Conservation (phyloP, 371 early-diverging fungal species). For the Mortierella sp. region DNA sequence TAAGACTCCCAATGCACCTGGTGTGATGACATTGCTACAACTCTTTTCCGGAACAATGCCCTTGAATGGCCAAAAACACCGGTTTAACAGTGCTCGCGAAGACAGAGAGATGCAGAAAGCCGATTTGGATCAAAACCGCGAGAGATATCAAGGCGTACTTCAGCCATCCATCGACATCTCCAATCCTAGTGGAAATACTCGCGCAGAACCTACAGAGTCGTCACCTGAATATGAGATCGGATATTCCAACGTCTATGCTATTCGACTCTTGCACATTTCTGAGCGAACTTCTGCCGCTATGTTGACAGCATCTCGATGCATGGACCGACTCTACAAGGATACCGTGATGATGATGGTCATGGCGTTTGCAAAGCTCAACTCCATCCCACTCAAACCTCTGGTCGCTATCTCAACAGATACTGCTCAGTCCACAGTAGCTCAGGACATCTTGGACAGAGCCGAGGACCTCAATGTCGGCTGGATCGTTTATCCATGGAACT, state of each 20-base stretch:
- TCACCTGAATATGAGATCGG: conserved; percentile 25
- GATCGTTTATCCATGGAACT: conserved; percentile 54
- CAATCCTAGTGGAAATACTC: conserved; percentile 25
- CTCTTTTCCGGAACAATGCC: conserved; percentile 38
- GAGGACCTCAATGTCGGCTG: conserved; percentile 41
- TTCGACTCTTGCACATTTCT: conserved; percentile 44
- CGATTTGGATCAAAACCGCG: neutral
- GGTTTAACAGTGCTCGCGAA: neutral
- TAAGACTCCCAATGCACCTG: conserved; percentile 49
- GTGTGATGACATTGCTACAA: conserved; percentile 51
- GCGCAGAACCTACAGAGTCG: neutral
- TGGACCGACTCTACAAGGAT: conserved; percentile 55
- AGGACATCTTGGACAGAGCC: conserved; percentile 46
- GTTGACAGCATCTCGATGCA: conserved; percentile 54
- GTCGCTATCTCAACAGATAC: conserved; percentile 41
- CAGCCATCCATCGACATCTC: conserved; percentile 54
- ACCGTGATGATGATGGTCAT: conserved; percentile 58
- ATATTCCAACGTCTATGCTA: conserved; percentile 40
- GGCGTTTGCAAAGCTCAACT: conserved; percentile 52
- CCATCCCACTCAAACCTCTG: conserved; percentile 42
- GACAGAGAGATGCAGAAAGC: neutral
- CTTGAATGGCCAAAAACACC: neutral
- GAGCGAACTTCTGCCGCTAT: conserved; percentile 50
- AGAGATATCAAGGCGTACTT: conserved; percentile 14
- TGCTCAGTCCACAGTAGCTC: conserved; percentile 33